These are phyloP conservation scores for Globisporangium iwayamae DNA, from an alignment of 352 stramenopile genomes.

Conservation along the genomic window DNA sequence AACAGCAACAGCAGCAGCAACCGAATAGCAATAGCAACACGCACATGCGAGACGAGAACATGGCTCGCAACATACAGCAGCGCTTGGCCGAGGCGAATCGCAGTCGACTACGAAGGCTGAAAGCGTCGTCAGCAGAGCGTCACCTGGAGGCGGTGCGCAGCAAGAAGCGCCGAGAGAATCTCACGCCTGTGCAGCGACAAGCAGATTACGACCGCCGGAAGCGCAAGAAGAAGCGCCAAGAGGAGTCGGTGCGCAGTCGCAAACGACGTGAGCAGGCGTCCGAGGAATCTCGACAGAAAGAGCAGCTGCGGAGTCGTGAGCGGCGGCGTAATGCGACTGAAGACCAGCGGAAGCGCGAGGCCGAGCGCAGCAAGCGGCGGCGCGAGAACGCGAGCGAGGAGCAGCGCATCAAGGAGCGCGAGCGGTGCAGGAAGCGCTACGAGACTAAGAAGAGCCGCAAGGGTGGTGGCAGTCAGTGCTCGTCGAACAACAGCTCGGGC, in stretches of 20 bases:
- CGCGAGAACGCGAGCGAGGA: slow-evolving; percentile 61
- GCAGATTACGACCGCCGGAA: slow-evolving; percentile 59
- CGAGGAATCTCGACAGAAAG: slow-evolving; percentile 41
- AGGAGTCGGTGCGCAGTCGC: slow-evolving; percentile 47
- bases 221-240: slow-evolving; percentile 46
- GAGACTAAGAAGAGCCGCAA: slow-evolving; percentile 44
- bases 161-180: slow-evolving; percentile 48
- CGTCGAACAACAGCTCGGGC: background rate
- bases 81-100: slow-evolving; percentile 53
- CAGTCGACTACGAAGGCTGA: slow-evolving; percentile 47
- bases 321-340: slow-evolving; percentile 60
- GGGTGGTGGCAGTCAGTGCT: background rate
- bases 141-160: slow-evolving; percentile 56
- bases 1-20: no score
- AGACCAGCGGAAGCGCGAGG: slow-evolving; percentile 60
- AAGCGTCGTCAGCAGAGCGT: slow-evolving; percentile 40
- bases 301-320: slow-evolving; percentile 56
- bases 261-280: slow-evolving; percentile 43
- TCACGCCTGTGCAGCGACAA: slow-evolving; percentile 64
- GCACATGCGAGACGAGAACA: slow-evolving; percentile 1
- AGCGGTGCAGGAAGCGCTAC: slow-evolving; percentile 66
- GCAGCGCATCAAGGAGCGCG: slow-evolving; percentile 53
- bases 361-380: slow-evolving; percentile 47
- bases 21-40: background rate
- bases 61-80: slow-evolving; percentile 14